Percentiles rank a stretch among this genome's conserved stretches.
Conservation (phyloP, 305 asterid genomes). For the Fraxinus latifolia region DNA sequence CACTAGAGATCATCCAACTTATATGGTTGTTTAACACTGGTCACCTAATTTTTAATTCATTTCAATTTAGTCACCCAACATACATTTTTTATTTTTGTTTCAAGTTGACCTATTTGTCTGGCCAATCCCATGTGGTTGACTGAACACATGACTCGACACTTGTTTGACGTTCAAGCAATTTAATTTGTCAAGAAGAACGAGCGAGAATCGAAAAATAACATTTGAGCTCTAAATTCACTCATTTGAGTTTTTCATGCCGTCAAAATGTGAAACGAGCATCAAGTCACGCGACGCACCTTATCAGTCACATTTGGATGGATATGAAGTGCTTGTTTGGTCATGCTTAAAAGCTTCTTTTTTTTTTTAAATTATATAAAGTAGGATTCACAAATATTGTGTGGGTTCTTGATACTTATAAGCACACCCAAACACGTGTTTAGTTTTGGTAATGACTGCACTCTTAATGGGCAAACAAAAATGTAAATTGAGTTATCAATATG, state of each 20-base stretch:
- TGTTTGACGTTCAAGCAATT: background rate
- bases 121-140: background rate
- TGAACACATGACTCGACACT: background rate
- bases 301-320: background rate
- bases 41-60: background rate
- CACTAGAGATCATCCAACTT: background rate
- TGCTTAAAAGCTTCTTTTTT: background rate
- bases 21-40: background rate
- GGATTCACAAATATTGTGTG: background rate
- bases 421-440: background rate
- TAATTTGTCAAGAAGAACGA: background rate
- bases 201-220: background rate
- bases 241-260: background rate
- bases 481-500: background rate
- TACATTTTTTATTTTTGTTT: background rate
- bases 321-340: background rate
- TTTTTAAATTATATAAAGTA: background rate
- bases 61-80: background rate
- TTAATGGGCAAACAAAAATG: background rate
- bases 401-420: background rate
- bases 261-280: background rate
- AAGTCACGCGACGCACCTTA: background rate
- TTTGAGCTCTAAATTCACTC: background rate
- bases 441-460: background rate
- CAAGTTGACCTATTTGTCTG: background rate